Base-by-base conservation (phyloP, 2,329 filamentous ascomycete genomes). In the Akanthomyces dipterigenus region DNA sequence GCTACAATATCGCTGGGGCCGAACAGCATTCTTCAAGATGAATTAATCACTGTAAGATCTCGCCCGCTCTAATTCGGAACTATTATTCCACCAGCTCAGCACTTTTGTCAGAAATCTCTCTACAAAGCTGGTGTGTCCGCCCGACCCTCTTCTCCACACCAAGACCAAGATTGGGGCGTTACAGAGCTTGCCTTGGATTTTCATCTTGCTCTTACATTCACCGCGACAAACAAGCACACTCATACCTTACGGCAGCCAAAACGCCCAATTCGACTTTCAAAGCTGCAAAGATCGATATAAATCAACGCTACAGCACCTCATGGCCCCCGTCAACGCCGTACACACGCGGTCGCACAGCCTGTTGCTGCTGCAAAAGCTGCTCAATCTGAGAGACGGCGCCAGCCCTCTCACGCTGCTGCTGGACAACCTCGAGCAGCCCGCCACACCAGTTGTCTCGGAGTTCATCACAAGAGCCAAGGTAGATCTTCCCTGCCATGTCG, bases 321-420 rank as follows among this genome's bases (percentile, higher is more conserved):
- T 88, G 85, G 76, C 84, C 31, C 79, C 83, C 5, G 75, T 78
- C 22, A 76, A 78, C n/a, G 76, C 82, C 49, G 77, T 82, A 51
- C 90, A 96, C 70, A 82, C 89, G 34, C 85, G 91, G 65, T 93
- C 91, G 22, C 92, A 96, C 74, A 93, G 92, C 71, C 77, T 96
- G 24, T 83, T 96, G 3, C 80, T 96, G 2, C 86, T 96, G 60
- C 90, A 92, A 65, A 93, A 91, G 70, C 79, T 96, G 2, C 80
- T 96, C 65, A 90, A 87, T 70, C 79, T 91, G 61, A 84, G 91
- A 64, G 89, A 95, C 73, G 86, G 85, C 61, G 86, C 89, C 16
- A 96, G 91, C 54, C 93, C 93, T 3, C 86, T 98, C 69, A 97
- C 93, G 0, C 78, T 98, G 28, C 76, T 97, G 3, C 80, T 96